Percentiles rank a stretch among this genome's conserved stretches.
Evolutionary conservation across 106 monocot genomes (phyloP).

Genomic region (Allium sativum): DNA sequence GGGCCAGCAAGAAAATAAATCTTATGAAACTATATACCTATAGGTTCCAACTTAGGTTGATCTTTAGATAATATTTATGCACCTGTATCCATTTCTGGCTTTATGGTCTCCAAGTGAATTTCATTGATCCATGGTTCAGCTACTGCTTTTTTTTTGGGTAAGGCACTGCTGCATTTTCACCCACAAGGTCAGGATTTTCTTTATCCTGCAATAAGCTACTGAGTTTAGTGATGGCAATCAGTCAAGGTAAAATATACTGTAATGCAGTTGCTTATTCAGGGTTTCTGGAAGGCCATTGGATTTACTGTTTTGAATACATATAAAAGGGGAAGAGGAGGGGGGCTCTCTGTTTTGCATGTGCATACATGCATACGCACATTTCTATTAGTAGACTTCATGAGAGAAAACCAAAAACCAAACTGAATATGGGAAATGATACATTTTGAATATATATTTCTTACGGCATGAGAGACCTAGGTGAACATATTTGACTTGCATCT

Average conservation of each 20-base stretch:
- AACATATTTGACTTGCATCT: slow-evolving; percentile 20
- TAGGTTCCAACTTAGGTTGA: slow-evolving; percentile 45
- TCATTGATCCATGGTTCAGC: slow-evolving; percentile 23
- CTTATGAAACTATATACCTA: slow-evolving; percentile 28
- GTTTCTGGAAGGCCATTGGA: too few species aligned
- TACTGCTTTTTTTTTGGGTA: slow-evolving; percentile 19
- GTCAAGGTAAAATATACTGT: too few species aligned
- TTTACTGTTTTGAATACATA: too few species aligned
- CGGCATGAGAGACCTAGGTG: neutral
- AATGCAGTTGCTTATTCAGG: too few species aligned
- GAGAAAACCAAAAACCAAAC: neutral
- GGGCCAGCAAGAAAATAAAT: too few species aligned
- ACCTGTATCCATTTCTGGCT: slow-evolving; percentile 6
- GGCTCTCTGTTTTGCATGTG: too few species aligned
- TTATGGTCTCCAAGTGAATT: neutral
- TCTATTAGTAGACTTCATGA: too few species aligned
- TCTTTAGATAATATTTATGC: too few species aligned
- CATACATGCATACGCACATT: too few species aligned
- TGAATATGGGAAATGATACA: neutral
- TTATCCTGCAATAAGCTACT: slow-evolving; percentile 19
- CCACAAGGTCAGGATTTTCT: slow-evolving; percentile 16
- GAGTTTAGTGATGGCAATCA: neutral
- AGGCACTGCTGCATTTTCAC: slow-evolving; percentile 24
- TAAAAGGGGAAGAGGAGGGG: too few species aligned
- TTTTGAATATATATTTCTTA: neutral